These are phyloP conservation scores for Leccinum boreale DNA, from an alignment of 768 basidiomycete species.

Conservation along the genomic window DNA sequence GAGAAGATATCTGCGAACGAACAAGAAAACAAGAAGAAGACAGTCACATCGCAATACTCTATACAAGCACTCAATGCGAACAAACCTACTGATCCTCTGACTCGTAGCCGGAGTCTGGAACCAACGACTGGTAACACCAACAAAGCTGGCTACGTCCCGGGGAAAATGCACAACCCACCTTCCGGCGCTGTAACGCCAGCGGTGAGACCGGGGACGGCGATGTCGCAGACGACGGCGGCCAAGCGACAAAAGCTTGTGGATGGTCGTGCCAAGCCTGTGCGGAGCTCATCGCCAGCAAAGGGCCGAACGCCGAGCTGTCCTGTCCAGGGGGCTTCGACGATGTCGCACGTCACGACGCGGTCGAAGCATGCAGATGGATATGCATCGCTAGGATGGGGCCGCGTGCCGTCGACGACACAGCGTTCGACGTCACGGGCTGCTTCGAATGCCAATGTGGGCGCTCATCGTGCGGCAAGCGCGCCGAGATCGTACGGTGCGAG, in stretches of 20 bases:
- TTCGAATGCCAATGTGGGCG: constrained; percentile 7
- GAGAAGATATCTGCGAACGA: constrained; percentile 66
- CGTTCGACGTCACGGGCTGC: constrained; percentile 25
- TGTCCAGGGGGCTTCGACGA: neutral
- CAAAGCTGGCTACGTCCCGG: constrained; percentile 28
- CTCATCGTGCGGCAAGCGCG: constrained; percentile 8
- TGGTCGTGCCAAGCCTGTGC: constrained; percentile 19
- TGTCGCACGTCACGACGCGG: constrained; percentile 21
- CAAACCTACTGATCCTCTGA: constrained; percentile 14
- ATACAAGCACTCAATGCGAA: constrained; percentile 25
- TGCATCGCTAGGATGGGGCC: constrained; percentile 31
- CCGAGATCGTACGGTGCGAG: constrained; percentile 13
- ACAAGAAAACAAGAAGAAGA: constrained; percentile 75
- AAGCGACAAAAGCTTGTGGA: constrained; percentile 63
- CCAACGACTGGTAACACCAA: constrained; percentile 10
- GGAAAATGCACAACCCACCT: constrained; percentile 27
- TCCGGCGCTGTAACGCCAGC: constrained; percentile 55
- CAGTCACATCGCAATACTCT: constrained; percentile 35
- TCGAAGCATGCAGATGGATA: constrained; percentile 29
- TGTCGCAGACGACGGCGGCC: constrained; percentile 50
- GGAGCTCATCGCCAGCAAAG: constrained; percentile 26
- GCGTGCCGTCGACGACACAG: constrained; percentile 33
- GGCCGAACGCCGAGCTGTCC: constrained; percentile 27
- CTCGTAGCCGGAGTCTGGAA: constrained; percentile 30
- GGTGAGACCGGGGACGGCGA: constrained; percentile 43